phyloP scores from a whole-genome alignment of 140 eudicot genomes.

The Stevia rebaudiana region DNA sequence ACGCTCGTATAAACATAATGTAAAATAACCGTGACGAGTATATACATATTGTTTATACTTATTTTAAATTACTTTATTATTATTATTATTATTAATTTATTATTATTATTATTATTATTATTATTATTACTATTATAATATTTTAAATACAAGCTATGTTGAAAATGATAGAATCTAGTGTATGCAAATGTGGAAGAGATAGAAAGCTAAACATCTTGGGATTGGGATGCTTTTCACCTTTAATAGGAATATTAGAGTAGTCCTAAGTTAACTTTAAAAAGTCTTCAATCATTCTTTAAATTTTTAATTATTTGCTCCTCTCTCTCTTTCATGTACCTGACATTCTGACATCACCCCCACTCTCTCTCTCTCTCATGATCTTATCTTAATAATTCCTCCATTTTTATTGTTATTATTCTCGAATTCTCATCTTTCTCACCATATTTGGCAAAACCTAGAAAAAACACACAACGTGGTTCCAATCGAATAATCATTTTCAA shows the following conservation, averaged over 20 bases:
- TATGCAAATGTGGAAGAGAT: too few species aligned
- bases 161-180: too few species aligned
- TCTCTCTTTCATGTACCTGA: constrained; percentile 34
- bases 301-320: constrained; percentile 11
- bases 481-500: constrained; percentile 15
- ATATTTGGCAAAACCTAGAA: constrained; percentile 34
- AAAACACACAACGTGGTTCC: constrained; percentile 7
- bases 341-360: constrained; percentile 32
- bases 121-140: too few species aligned
- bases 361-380: constrained; percentile 18
- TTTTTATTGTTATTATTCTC: constrained; percentile 2
- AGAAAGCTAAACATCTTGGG: constrained; percentile 15
- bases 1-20: too few species aligned
- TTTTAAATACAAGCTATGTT: too few species aligned
- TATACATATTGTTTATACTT: too few species aligned
- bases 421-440: constrained; percentile 34
- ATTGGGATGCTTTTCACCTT: constrained; percentile 17
- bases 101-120: too few species aligned
- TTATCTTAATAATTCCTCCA: constrained; percentile 31
- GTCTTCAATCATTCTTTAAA: constrained; percentile 27
- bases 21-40: too few species aligned
- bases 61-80: too few species aligned
- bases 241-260: constrained; percentile 5
- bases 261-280: constrained; percentile 17
- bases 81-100: too few species aligned